Conservation (phyloP, 2,329 filamentous ascomycete genomes). For the Paecilomyces sp. region DNA sequence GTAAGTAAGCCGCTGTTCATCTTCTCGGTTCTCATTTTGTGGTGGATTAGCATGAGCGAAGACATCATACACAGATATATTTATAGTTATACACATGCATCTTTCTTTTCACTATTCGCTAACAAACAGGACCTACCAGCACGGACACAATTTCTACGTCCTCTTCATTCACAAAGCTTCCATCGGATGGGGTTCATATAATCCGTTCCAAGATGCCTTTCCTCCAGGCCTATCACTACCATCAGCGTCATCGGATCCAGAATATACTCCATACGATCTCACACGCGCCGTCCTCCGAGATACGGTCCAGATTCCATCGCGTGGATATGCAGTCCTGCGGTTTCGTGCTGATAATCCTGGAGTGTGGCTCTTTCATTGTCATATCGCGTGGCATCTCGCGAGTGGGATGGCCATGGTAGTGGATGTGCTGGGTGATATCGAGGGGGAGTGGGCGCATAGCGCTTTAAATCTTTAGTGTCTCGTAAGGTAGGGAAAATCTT, state of each 20-base stretch:
- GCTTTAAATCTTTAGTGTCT: neutral
- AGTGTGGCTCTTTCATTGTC: constrained; percentile 66
- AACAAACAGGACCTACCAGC: constrained; percentile 11
- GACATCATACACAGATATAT: too few species aligned
- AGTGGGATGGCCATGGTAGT: constrained; percentile 38
- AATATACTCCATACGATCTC: constrained; percentile 6
- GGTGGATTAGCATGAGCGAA: too few species aligned
- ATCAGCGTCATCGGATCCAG: neutral
- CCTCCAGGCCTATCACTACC: constrained; percentile 11
- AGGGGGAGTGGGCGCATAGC: constrained; percentile 10
- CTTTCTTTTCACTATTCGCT: neutral
- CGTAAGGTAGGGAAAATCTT: constrained; percentile 1
- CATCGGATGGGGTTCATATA: constrained; percentile 32
- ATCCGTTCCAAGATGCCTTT: constrained; percentile 21
- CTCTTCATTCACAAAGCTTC: constrained; percentile 19
- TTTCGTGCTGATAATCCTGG: constrained; percentile 33
- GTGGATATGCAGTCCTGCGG: constrained; percentile 55
- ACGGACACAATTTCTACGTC: constrained; percentile 30
- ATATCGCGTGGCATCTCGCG: constrained; percentile 62
- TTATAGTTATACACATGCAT: too few species aligned
- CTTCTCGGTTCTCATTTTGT: neutral
- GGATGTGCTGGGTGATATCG: constrained; percentile 18
- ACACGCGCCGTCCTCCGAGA: constrained; percentile 8
- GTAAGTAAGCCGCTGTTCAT: constrained; percentile 16
- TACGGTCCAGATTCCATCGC: constrained; percentile 7